Evolutionary conservation across 2,329 filamentous ascomycete genomes (phyloP).

Genomic region (Talaromyces piceae): DNA sequence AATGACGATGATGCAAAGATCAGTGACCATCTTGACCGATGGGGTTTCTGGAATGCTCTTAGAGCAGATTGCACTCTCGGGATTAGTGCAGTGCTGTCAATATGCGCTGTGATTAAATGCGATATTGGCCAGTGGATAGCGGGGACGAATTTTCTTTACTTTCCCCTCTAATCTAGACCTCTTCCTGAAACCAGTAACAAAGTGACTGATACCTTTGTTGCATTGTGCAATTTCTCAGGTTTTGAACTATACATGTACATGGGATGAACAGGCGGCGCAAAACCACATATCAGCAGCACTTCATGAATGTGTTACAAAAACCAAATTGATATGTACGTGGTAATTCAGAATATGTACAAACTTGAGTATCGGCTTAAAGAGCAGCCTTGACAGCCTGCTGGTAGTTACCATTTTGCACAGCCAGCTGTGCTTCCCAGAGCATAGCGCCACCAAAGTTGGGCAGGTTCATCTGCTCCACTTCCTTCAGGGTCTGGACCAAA

Average conservation of each 20-base stretch:
- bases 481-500: not conserved
- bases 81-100: not conserved
- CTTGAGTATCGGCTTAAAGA: not conserved
- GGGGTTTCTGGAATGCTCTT: not conserved
- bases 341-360: not conserved
- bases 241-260: too few relatives aligned
- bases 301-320: too few relatives aligned
- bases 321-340: too few relatives aligned
- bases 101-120: not conserved
- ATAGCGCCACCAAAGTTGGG: slow-evolving; percentile 51
- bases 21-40: not conserved
- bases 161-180: too few relatives aligned
- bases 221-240: too few relatives aligned
- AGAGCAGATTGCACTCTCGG: not conserved
- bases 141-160: not conserved
- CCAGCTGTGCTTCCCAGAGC: slow-evolving; percentile 49
- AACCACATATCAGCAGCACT: too few relatives aligned
- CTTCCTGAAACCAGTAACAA: too few relatives aligned
- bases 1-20: not conserved
- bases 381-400: slow-evolving; percentile 4
- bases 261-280: too few relatives aligned
- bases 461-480: slow-evolving; percentile 37
- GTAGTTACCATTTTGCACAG: slow-evolving; percentile 10
- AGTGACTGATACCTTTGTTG: too few relatives aligned
- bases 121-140: not conserved